Base-by-base conservation (phyloP, 306 rosid genomes). In the Carpinus viminea region DNA sequence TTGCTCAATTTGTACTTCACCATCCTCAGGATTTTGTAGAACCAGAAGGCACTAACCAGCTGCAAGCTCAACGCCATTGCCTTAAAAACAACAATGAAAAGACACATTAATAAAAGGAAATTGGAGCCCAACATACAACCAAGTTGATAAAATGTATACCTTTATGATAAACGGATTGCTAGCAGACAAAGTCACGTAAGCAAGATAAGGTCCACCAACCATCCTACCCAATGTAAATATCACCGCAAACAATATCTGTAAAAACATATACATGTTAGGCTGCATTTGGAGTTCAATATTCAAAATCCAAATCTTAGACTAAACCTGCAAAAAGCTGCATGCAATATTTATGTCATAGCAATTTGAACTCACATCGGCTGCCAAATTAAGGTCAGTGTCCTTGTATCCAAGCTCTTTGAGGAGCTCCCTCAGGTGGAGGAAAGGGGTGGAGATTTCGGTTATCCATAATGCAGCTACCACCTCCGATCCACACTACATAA, bases 1-100 rank as follows among this genome's bases (percentile, higher is more conserved):
- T 78, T 91, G 53, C 41, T 86, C 71, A 92, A 57, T 84, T 95
- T 95, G 82, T 81, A 87, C 48, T 78, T 90, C 26, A 95, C 46
- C 97, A 95, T 91, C 81, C 93, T 90, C 24, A 78, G 82, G 26
- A 95, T 90, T 88, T 95, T 95, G 90, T 81, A 90, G 88, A 95
- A 92, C 98, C 98, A 95, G 89, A 91, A 92, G 48, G 93, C 66
- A 70, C 98, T 95, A 12, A 95, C 92, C n/a, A 95, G 93, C 91
- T 87, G 97, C 90, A 95, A 78, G 60, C 97, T 87, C 57, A 81
- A 36, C 11, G 87, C 94, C 96, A 87, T 92, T 24, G 87, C 91
- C 98, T 94, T 94, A 92, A 47, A 75, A 51, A 75, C 20, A 43
- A 11, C 59, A 21, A 34, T 68, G 34, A 61, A 12, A 36, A 73